Evolutionary conservation across 2,329 filamentous ascomycete species (phyloP).

Genomic region (Coniosporium tulheliwenetii): DNA sequence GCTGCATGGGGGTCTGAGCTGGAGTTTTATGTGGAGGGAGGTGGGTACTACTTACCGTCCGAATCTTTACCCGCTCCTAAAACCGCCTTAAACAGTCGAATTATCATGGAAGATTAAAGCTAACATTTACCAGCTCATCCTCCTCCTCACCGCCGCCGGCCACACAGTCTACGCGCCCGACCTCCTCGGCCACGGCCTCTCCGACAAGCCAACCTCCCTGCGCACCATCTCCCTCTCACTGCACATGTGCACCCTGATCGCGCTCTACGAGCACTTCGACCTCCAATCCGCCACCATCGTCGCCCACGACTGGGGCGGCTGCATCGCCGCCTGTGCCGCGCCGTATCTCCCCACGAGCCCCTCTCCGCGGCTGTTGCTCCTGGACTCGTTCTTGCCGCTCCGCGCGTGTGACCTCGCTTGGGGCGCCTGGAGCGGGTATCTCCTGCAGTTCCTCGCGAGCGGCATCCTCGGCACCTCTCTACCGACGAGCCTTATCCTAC

Average conservation of each 20-base stretch:
- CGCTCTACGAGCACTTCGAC: constrained; percentile 4
- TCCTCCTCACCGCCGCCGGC: constrained; percentile 1
- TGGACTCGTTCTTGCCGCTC: constrained; percentile 7
- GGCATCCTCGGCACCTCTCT: constrained; percentile 2
- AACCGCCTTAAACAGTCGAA: background rate
- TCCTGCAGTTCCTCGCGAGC: constrained; percentile 4
- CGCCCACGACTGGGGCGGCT: constrained; percentile 5
- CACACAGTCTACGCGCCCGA: constrained; percentile 6
- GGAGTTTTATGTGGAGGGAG: constrained; percentile 7
- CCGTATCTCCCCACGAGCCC: constrained; percentile 1
- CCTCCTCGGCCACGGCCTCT: constrained; percentile 6
- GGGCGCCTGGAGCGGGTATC: background rate
- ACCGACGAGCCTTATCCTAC: constrained; percentile 2
- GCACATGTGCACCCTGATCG: constrained; percentile 5
- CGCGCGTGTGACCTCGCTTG: constrained; percentile 3
- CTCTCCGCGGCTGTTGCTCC: constrained; percentile 3
- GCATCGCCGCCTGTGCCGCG: constrained; percentile 1
- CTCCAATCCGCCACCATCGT: constrained; percentile 1
- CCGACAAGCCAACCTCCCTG: constrained; percentile 4
- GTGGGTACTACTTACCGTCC: background rate
- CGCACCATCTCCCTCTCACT: constrained; percentile 5
- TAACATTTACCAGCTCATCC: background rate
- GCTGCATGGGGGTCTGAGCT: constrained; percentile 7
- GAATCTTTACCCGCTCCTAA: background rate
- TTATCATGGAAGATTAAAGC: background rate